These are phyloP conservation scores for Ophiostoma quercus DNA, from an alignment of 2,329 filamentous ascomycete species.

Conservation along the genomic window DNA sequence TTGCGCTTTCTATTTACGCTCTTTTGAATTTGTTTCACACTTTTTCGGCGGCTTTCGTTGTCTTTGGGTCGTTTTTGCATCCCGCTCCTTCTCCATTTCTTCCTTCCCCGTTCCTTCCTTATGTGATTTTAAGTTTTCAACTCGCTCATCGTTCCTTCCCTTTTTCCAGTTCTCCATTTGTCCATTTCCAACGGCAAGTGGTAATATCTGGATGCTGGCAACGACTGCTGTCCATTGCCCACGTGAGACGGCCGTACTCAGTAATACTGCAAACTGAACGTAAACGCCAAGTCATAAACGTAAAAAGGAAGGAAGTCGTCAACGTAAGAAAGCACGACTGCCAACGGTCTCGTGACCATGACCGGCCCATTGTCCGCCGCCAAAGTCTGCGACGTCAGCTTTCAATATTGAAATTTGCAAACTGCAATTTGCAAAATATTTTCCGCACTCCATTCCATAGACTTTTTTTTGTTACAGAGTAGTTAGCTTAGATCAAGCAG, in stretches of 20 bases:
- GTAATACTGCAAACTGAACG: background rate
- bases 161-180: slow-evolving; percentile 13
- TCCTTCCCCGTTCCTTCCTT: background rate
- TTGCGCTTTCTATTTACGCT: background rate
- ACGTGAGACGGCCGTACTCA: background rate
- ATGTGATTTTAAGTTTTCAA: background rate
- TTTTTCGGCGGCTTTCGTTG: background rate
- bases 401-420: background rate
- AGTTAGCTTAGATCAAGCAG: background rate
- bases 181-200: background rate
- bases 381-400: background rate
- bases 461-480: too few species aligned
- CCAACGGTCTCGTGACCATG: background rate
- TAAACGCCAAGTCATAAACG: background rate
- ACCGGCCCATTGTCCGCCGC: background rate
- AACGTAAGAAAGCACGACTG: background rate
- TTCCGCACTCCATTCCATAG: background rate
- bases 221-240: background rate
- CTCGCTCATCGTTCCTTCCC: background rate
- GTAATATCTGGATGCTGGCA: background rate
- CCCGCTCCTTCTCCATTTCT: background rate
- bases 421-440: background rate
- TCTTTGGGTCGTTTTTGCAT: background rate
- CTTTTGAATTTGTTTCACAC: background rate
- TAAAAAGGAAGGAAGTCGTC: too few species aligned